Conservation (phyloP, 2,329 filamentous ascomycete species). For the Xylariaceae sp. region DNA sequence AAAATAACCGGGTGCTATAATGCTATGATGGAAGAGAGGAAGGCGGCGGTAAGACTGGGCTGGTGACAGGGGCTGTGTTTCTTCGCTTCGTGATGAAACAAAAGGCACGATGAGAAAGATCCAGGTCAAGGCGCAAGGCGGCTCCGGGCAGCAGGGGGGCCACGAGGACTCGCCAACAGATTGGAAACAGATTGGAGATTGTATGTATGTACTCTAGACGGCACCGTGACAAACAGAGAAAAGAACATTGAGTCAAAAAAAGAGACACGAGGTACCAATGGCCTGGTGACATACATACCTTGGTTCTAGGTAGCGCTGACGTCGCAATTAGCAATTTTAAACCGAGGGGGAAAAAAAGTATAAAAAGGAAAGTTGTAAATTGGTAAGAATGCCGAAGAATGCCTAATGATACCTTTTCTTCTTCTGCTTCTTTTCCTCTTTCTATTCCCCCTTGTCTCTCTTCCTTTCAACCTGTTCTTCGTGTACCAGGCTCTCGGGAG, state of each 20-base stretch:
- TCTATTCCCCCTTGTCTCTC: conserved; percentile 1
- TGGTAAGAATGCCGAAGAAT: no score
- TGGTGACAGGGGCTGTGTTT: conserved; percentile 5
- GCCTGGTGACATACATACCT: conserved; percentile 22
- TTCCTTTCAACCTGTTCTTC: background rate
- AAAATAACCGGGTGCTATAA: background rate
- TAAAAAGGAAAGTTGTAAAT: conserved; percentile 17
- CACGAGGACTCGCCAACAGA: conserved; percentile 16
- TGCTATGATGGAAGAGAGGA: background rate
- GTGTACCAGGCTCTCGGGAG: conserved; percentile 3
- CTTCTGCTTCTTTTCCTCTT: background rate
- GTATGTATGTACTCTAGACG: conserved; percentile 9
- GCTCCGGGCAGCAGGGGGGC: conserved; percentile 21
- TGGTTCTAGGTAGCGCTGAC: conserved; percentile 10
- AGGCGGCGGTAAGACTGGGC: conserved; percentile 8
- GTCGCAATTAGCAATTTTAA: conserved; percentile 28
- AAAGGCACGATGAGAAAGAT: conserved; percentile 13
- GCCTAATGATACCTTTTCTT: no score
- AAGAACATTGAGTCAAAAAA: background rate
- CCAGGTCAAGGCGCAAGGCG: conserved; percentile 12
- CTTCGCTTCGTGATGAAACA: conserved; percentile 13
- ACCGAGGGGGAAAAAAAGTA: background rate
- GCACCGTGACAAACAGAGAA: background rate
- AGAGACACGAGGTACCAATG: conserved; percentile 15
- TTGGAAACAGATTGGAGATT: no score